A percentile compares a stretch with the other conserved stretches of the same genome.
phyloP scores from a whole-genome alignment of 148 eudicot genomes.

The Spergularia marina region DNA sequence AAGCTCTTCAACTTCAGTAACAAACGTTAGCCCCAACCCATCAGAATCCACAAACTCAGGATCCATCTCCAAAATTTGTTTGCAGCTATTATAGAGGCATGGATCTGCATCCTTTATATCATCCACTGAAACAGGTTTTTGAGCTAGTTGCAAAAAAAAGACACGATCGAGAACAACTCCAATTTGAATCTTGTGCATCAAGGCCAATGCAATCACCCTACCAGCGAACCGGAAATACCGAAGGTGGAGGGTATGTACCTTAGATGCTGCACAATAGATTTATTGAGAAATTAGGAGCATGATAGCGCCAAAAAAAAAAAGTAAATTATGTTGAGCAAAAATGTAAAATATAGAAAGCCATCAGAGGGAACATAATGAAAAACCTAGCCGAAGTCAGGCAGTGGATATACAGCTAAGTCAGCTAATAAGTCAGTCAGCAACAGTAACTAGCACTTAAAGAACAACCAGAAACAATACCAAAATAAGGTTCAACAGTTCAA shows the following conservation, averaged over 20 bases:
- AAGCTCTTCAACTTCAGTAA: slow-evolving; percentile 70
- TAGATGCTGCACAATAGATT: slow-evolving; percentile 67
- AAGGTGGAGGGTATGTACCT: slow-evolving; percentile 71
- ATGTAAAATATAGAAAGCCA: not conserved
- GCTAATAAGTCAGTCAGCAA: not conserved
- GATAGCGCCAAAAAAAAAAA: not conserved
- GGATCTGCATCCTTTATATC: slow-evolving; percentile 91
- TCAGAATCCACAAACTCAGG: slow-evolving; percentile 77
- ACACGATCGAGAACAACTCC: slow-evolving; percentile 83
- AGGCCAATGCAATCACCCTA: slow-evolving; percentile 76
- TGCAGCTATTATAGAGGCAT: slow-evolving; percentile 71
- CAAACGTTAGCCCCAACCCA: slow-evolving; percentile 75
- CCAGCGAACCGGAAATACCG: slow-evolving; percentile 78
- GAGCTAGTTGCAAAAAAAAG: slow-evolving; percentile 73
- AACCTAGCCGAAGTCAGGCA: not conserved
- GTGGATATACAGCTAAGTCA: not conserved
- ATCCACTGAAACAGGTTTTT: slow-evolving; percentile 51
- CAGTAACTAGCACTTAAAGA: too few relatives aligned
- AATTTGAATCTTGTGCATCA: slow-evolving; percentile 88
- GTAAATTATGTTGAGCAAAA: not conserved
- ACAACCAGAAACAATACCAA: not conserved
- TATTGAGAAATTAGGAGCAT: not conserved
- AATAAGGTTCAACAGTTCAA: not conserved
- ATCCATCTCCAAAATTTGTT: slow-evolving; percentile 84
- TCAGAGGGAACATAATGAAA: not conserved